Evolutionary conservation across 345 rosid species (phyloP).

Genomic region (Eucalyptus pauciflora): DNA sequence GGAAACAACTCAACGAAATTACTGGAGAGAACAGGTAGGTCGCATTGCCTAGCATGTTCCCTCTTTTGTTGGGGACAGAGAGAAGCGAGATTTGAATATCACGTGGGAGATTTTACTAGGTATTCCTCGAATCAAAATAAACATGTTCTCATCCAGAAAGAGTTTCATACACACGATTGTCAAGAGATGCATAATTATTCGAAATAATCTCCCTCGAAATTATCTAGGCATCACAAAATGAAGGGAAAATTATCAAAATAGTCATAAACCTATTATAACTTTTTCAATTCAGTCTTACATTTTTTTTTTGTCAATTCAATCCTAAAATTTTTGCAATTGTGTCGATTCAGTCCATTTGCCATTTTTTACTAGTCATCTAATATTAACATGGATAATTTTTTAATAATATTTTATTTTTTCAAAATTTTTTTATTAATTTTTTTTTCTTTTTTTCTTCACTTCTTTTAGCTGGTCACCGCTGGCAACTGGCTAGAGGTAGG

Average conservation of each 20-base stretch:
- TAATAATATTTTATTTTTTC: too few relatives aligned
- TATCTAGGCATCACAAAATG: background rate
- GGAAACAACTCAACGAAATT: background rate
- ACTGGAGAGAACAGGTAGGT: background rate
- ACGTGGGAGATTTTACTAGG: background rate
- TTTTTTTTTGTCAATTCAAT: too few relatives aligned
- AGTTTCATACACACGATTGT: background rate
- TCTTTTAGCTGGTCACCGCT: fast-evolving
- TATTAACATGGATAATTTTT: fast-evolving
- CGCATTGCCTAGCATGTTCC: background rate
- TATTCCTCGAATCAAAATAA: background rate
- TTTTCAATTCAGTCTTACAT: fast-evolving
- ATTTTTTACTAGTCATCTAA: too few relatives aligned
- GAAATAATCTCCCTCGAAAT: background rate
- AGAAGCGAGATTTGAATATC: background rate
- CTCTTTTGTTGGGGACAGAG: background rate
- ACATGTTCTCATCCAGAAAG: background rate
- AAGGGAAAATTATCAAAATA: too few relatives aligned
- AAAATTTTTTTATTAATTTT: too few relatives aligned
- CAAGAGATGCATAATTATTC: background rate
- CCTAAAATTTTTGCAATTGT: fast-evolving
- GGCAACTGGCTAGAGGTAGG: too few relatives aligned
- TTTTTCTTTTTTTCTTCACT: too few relatives aligned
- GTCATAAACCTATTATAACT: fast-evolving
- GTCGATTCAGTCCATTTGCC: fast-evolving